phyloP scores from a whole-genome alignment of 1,284 basidiomycete genomes.

The Pseudomicrostroma phylloplanum region DNA sequence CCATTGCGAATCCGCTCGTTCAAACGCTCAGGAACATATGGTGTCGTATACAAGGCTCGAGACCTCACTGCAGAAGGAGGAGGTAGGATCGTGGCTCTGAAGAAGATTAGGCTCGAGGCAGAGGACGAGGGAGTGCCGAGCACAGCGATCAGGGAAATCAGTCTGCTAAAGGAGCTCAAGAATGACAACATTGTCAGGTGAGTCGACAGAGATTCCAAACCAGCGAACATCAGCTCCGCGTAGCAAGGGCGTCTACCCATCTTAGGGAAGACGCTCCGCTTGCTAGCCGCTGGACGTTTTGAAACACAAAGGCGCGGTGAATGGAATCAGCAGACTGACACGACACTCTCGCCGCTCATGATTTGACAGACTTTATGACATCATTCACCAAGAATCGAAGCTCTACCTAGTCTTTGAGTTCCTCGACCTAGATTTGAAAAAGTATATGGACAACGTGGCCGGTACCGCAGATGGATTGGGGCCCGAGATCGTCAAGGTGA shows the following conservation, averaged over 20 bases:
- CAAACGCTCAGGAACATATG: slow-evolving; percentile 74
- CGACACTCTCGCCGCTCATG: neutral
- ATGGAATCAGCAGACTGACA: neutral
- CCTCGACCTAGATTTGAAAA: slow-evolving; percentile 86
- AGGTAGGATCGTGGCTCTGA: slow-evolving; percentile 54
- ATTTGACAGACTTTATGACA: slow-evolving; percentile 76
- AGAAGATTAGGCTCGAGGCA: slow-evolving; percentile 96
- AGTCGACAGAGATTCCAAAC: slow-evolving; percentile 13
- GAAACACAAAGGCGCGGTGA: too few relatives aligned
- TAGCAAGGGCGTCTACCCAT: too few relatives aligned
- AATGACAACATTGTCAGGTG: slow-evolving; percentile 82
- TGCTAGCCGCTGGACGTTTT: too few relatives aligned
- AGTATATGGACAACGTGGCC: slow-evolving; percentile 74
- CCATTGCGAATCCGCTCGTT: neutral
- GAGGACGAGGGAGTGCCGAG: slow-evolving; percentile 97
- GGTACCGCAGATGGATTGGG: slow-evolving; percentile 58
- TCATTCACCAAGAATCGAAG: slow-evolving; percentile 93
- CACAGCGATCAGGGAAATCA: slow-evolving; percentile 96
- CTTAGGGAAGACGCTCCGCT: too few relatives aligned
- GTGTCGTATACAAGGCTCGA: slow-evolving; percentile 72
- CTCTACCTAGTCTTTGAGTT: slow-evolving; percentile 96
- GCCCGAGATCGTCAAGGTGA: slow-evolving; percentile 75
- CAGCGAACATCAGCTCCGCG: neutral
- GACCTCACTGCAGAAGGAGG: slow-evolving; percentile 64
- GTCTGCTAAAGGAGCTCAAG: slow-evolving; percentile 88